Evolutionary conservation across 192 early-diverging fungal species (phyloP).

Genomic region (Dissophora globulifera): DNA sequence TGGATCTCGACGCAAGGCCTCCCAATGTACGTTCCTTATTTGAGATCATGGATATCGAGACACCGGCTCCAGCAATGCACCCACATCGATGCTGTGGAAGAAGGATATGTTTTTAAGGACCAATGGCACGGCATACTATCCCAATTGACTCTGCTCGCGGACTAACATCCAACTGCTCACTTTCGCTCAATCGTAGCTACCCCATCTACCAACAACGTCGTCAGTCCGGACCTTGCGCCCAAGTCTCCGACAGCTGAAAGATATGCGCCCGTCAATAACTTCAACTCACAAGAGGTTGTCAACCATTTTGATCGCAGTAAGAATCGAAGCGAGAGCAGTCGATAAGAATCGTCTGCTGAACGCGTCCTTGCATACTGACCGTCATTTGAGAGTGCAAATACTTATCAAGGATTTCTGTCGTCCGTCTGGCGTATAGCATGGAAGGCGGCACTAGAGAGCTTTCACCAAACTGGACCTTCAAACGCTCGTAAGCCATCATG

Average conservation of each 20-base stretch:
- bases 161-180: neutral
- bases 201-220: neutral
- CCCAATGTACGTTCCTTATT: slow-evolving; percentile 21
- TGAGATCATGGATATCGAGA: too few relatives aligned
- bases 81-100: too few relatives aligned
- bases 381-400: too few relatives aligned
- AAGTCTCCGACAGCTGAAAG: neutral
- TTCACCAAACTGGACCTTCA: slow-evolving; percentile 15
- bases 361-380: too few relatives aligned
- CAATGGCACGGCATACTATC: too few relatives aligned
- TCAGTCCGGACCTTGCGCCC: slow-evolving; percentile 10
- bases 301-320: slow-evolving; percentile 51
- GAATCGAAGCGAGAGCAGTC: too few relatives aligned
- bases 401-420: too few relatives aligned
- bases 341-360: too few relatives aligned
- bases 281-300: slow-evolving; percentile 49
- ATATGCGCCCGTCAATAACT: slow-evolving; percentile 41
- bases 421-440: too few relatives aligned
- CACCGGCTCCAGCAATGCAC: too few relatives aligned
- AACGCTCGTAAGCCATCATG: slow-evolving; percentile 2
- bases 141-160: too few relatives aligned
- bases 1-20: slow-evolving; percentile 35
- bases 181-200: slow-evolving; percentile 14
- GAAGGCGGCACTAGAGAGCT: slow-evolving; percentile 29
- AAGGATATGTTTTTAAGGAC: too few relatives aligned